These are phyloP conservation scores for Trichopus zeylanicus DNA, from an alignment of 116 monocot species.

Conservation along the genomic window DNA sequence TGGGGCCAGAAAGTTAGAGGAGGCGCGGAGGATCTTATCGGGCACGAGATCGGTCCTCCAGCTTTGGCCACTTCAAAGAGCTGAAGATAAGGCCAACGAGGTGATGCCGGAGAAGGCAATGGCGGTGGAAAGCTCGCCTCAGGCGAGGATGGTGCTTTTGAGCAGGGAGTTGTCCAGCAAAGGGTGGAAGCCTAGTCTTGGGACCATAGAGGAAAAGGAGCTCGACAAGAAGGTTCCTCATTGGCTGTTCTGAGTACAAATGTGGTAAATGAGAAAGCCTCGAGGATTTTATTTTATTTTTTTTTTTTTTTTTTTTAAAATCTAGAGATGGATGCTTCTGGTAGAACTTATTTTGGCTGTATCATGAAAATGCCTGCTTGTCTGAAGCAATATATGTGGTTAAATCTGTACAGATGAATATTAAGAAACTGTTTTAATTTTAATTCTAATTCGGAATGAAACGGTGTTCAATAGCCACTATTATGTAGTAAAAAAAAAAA, in stretches of 20 bases:
- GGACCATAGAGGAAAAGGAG: constrained; percentile 23
- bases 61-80: constrained; percentile 2
- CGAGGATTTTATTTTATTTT: too few species aligned
- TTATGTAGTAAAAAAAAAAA: too few species aligned
- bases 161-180: constrained; percentile 27
- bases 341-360: too few species aligned
- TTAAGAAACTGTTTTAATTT: too few species aligned
- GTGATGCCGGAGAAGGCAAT: neutral
- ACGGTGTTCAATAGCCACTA: too few species aligned
- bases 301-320: too few species aligned
- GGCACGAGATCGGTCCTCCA: constrained; percentile 1
- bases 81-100: neutral
- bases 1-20: constrained; percentile 11
- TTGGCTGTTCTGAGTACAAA: constrained; percentile 19
- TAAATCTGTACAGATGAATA: too few species aligned
- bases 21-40: constrained; percentile 21
- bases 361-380: too few species aligned
- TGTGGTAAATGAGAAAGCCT: too few species aligned
- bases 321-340: too few species aligned
- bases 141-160: constrained; percentile 17
- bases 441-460: too few species aligned
- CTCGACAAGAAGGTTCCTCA: constrained; percentile 20
- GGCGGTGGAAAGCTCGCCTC: neutral
- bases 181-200: constrained; percentile 33
- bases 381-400: too few species aligned